These are phyloP conservation scores for Secale cereale DNA, from an alignment of 176 grass and related monocot genomes.

Conservation along the genomic window DNA sequence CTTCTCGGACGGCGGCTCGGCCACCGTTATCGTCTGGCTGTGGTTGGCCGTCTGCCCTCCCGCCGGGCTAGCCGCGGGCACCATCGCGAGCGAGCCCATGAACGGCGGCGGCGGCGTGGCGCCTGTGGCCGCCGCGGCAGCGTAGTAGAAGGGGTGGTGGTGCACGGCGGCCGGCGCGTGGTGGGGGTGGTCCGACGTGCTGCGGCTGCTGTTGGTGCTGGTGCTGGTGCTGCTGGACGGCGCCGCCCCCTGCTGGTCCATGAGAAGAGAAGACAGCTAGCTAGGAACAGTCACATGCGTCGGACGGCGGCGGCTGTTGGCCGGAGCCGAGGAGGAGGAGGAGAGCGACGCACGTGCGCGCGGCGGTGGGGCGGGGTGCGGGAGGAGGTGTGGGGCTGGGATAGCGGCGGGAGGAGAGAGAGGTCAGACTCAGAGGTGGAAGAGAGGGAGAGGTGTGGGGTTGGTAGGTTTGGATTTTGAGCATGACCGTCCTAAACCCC, in stretches of 20 bases:
- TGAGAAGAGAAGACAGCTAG: background rate
- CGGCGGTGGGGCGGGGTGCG: constrained; percentile 19
- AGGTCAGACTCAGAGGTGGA: constrained; percentile 28
- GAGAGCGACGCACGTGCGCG: constrained; percentile 32
- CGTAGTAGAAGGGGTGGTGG: constrained; percentile 59
- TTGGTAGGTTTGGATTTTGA: constrained; percentile 29
- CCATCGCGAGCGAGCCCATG: constrained; percentile 68
- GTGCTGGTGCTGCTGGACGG: constrained; percentile 80
- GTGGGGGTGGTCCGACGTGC: constrained; percentile 68
- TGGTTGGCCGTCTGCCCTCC: background rate
- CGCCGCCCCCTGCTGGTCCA: constrained; percentile 47
- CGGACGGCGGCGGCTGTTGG: background rate
- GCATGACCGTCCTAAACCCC: constrained; percentile 21
- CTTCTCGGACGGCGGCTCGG: background rate
- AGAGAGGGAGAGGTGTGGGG: constrained; percentile 11
- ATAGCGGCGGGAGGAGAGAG: constrained; percentile 34
- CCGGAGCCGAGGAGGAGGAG: constrained; percentile 17
- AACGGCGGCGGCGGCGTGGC: constrained; percentile 23
- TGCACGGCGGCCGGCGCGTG: constrained; percentile 35
- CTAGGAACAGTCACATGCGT: constrained; percentile 4
- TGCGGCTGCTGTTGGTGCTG: constrained; percentile 86
- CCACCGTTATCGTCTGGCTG: constrained; percentile 19
- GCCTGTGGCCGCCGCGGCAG: constrained; percentile 11
- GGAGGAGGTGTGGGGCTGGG: constrained; percentile 43
- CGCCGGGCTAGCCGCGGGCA: background rate